Base-by-base conservation (phyloP, 768 basidiomycete genomes). In the Mrakia frigida region DNA sequence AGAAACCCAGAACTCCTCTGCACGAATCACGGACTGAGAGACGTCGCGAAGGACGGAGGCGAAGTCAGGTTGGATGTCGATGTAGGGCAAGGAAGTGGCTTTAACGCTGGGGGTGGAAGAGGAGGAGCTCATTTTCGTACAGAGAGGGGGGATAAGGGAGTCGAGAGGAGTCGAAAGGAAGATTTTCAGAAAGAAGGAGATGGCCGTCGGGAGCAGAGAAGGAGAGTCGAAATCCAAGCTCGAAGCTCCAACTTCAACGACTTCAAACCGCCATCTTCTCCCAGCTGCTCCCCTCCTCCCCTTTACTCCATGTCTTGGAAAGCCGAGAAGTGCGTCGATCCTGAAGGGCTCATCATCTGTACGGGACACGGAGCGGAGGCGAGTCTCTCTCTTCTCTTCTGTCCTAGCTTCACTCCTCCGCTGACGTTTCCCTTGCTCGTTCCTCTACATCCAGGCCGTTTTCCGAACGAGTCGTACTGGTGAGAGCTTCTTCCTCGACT, bases 1-100 rank as follows among this genome's bases (percentile, higher is more conserved):
- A 0, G 65, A 75, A 23, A 59, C 25, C 67, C 67, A 70, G 39
- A 70, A 75, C n/a, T 65, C 50, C 39, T 75, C 74, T 18, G 9
- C 6, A 13, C 59, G 52, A 35, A 75, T 68, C 28, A 75, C 74
- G 39, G 68, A 70, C 4, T 67, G 74, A 16, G 52, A 35, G 52
- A 75, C 74, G 28, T 75, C 74, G 5, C 52, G 59, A 37, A 73
- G n/a, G n/a, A 74, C 73, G 6, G 59, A 61, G 18, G 23, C 41
- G 41, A 61, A 74, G 31, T 74, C 73, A 43, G 60, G 60, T 41
- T 74, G 73, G 43, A 74, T 9, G 41, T 74, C 39, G 59, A 74
- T 41, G 60, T 74, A 74, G 16, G 73, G 60, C 41, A 65, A 11
- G 0, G 60, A n/a, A 0, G 41, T 37, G 21, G 43, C 65, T 50